phyloP scores from a whole-genome alignment of 2,329 filamentous ascomycete genomes.

The Tolypocladium inflatum region DNA sequence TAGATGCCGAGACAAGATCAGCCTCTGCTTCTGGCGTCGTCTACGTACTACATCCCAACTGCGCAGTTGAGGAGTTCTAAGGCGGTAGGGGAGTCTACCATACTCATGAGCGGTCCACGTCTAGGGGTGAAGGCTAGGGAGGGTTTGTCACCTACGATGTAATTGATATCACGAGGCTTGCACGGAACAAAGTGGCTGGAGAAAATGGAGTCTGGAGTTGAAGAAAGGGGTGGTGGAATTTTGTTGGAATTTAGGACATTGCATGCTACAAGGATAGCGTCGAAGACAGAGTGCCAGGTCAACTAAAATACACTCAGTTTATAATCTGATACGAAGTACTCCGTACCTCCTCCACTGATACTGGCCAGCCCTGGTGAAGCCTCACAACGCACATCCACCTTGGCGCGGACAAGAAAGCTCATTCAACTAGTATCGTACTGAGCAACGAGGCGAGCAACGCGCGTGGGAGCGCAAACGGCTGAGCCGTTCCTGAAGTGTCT shows the following conservation, averaged over 20 bases:
- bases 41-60: constrained; percentile 93
- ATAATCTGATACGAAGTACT: too few relatives aligned
- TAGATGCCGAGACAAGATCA: constrained; percentile 35
- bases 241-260: neutral
- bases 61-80: constrained; percentile 61
- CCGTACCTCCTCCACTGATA: too few relatives aligned
- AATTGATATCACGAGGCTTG: neutral
- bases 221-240: neutral
- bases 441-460: neutral
- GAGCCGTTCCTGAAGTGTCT: neutral
- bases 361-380: too few relatives aligned
- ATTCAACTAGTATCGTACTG: neutral
- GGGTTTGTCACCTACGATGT: neutral
- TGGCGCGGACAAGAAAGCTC: neutral
- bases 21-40: constrained; percentile 38
- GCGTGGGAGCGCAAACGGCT: neutral
- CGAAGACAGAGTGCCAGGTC: neutral
- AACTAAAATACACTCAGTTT: too few relatives aligned
- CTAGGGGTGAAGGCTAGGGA: neutral
- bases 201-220: constrained; percentile 7
- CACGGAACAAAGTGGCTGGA: neutral
- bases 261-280: neutral
- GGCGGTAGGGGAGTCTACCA: neutral
- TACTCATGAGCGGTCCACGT: neutral
- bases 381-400: too few relatives aligned